Percentiles rank a stretch among this genome's conserved stretches.
Evolutionary conservation across 148 eudicot genomes (phyloP).

Genomic region (Fagopyrum homotropicum): DNA sequence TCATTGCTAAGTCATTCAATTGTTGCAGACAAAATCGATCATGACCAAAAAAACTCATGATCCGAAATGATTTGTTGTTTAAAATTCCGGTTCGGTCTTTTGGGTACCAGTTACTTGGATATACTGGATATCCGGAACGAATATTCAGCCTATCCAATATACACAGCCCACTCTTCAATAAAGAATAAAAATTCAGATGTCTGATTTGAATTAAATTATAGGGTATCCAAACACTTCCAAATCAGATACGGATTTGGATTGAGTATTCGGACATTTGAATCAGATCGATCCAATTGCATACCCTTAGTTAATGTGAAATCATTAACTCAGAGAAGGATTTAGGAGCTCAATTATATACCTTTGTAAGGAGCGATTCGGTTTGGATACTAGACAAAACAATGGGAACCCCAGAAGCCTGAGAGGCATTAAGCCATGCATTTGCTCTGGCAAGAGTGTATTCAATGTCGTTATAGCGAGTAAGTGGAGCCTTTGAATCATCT

Average conservation of each 20-base stretch:
- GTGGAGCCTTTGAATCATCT: constrained; percentile 20
- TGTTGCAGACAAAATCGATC: not conserved
- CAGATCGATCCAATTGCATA: too few species aligned
- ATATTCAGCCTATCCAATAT: too few species aligned
- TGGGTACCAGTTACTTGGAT: too few species aligned
- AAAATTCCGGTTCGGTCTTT: too few species aligned
- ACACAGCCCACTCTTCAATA: too few species aligned
- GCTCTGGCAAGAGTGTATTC: constrained; percentile 88
- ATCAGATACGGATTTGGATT: not conserved
- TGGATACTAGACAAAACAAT: constrained; percentile 61
- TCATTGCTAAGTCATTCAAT: not conserved
- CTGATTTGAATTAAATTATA: too few species aligned
- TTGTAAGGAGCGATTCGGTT: constrained; percentile 82
- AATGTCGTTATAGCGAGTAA: constrained; percentile 47
- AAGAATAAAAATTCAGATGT: too few species aligned
- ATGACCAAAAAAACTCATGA: not conserved
- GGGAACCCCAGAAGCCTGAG: constrained; percentile 68
- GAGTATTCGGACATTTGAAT: too few species aligned
- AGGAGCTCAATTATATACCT: constrained; percentile 30
- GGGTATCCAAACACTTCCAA: not conserved
- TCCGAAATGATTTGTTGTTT: not conserved
- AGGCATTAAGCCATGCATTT: constrained; percentile 69
- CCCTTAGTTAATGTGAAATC: too few species aligned
- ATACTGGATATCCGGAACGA: too few species aligned
- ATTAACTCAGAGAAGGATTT: too few species aligned